A percentile compares a stretch with the other conserved stretches of the same genome.
Evolutionary conservation across 2,329 filamentous ascomycete genomes (phyloP).

Genomic region (Dendryphion nanum): DNA sequence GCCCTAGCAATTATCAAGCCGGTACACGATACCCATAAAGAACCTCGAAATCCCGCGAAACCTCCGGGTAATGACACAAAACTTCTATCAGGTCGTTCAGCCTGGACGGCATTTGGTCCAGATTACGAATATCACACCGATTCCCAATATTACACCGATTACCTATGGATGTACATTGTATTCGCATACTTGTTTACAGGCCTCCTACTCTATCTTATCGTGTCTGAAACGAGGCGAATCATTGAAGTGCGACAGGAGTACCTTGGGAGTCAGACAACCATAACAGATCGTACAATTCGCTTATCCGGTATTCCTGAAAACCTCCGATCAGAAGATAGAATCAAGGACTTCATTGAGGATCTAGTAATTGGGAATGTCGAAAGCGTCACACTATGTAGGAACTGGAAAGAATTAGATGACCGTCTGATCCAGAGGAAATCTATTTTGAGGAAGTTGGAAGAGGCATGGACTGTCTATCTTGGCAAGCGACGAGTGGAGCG

Average conservation of each 20-base stretch:
- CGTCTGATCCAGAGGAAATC: conserved; percentile 66
- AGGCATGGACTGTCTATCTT: conserved; percentile 77
- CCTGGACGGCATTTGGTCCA: conserved; percentile 13
- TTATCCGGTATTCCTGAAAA: conserved; percentile 83
- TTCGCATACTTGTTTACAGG: conserved; percentile 92
- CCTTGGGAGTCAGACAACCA: conserved; percentile 87
- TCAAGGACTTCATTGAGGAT: conserved; percentile 83
- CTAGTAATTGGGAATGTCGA: conserved; percentile 89
- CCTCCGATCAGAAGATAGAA: conserved; percentile 75
- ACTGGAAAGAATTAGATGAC: conserved; percentile 81
- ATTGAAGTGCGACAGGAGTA: conserved; percentile 87
- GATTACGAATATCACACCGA: too few species aligned
- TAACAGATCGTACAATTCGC: conserved; percentile 91
- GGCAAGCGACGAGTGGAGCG: conserved; percentile 54
- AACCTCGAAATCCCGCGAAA: conserved; percentile 24
- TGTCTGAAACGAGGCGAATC: conserved; percentile 78
- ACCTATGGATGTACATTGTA: conserved; percentile 89
- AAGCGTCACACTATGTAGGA: conserved; percentile 77
- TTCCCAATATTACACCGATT: conserved; percentile 52
- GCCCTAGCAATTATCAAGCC: conserved; percentile 78
- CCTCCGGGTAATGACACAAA: conserved; percentile 8
- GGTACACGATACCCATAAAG: conserved; percentile 69
- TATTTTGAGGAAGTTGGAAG: conserved; percentile 72
- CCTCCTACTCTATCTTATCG: conserved; percentile 78
- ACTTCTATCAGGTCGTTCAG: conserved; percentile 20